These are phyloP conservation scores for Aspergillus asperescens DNA, from an alignment of 495 filamentous ascomycete genomes.

Conservation along the genomic window DNA sequence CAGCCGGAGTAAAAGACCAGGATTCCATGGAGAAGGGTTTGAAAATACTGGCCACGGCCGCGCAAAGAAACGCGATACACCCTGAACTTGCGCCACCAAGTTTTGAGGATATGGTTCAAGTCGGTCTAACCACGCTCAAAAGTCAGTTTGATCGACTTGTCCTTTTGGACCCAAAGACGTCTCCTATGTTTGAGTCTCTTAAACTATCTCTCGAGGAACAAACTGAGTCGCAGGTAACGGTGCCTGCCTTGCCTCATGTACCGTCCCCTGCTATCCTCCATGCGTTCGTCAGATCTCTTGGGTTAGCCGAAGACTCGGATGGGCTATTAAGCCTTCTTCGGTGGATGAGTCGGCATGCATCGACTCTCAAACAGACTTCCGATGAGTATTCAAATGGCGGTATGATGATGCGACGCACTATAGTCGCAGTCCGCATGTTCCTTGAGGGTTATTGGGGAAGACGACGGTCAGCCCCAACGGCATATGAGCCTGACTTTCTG, in stretches of 20 bases:
- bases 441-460: slow-evolving; percentile 42
- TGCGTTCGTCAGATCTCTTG: slow-evolving; percentile 49
- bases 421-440: slow-evolving; percentile 50
- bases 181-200: slow-evolving; percentile 22
- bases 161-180: slow-evolving; percentile 24
- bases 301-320: slow-evolving; percentile 43
- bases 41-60: slow-evolving; percentile 15
- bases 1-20: slow-evolving; percentile 24
- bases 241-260: slow-evolving; percentile 36
- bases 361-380: slow-evolving; percentile 32
- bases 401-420: slow-evolving; percentile 40
- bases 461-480: not conserved
- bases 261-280: slow-evolving; percentile 47
- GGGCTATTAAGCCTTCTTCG: slow-evolving; percentile 45
- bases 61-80: slow-evolving; percentile 6
- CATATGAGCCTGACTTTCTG: not conserved
- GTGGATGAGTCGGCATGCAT: slow-evolving; percentile 48
- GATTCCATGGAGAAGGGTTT: slow-evolving; percentile 24
- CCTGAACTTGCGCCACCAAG: not conserved
- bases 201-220: slow-evolving; percentile 11
- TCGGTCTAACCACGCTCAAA: slow-evolving; percentile 33
- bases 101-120: slow-evolving; percentile 30
- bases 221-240: slow-evolving; percentile 13
- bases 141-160: slow-evolving; percentile 37
- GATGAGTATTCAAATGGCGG: slow-evolving; percentile 41